phyloP scores from a whole-genome alignment of 1,139 yeast species.

The Kluyveromyces sp. region DNA sequence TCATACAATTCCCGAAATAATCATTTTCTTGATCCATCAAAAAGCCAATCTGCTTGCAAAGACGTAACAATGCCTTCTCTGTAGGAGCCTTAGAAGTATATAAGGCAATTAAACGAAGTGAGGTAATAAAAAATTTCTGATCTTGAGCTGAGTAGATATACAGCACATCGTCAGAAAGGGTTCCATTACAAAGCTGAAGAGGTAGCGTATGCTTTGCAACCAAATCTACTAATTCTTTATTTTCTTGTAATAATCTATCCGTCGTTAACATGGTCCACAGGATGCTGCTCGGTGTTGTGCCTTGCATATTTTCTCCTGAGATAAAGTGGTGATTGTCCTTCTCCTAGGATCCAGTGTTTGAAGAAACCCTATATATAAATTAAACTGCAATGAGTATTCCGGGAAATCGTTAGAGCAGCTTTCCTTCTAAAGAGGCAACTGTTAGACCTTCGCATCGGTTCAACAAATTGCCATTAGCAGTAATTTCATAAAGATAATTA shows the following conservation, averaged over 20 bases:
- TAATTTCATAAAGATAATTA: too few species aligned
- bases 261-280: constrained; percentile 14
- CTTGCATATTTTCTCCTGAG: neutral
- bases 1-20: constrained; percentile 36
- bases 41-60: constrained; percentile 47
- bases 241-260: constrained; percentile 20
- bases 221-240: constrained; percentile 22
- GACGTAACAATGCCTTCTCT: constrained; percentile 31
- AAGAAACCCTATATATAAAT: too few species aligned
- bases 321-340: too few species aligned
- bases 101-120: constrained; percentile 40
- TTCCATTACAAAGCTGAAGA: constrained; percentile 41
- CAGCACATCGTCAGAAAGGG: constrained; percentile 36
- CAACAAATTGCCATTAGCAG: too few species aligned
- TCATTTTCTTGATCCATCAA: constrained; percentile 42
- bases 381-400: too few species aligned
- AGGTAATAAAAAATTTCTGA: constrained; percentile 39
- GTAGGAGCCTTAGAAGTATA: constrained; percentile 40
- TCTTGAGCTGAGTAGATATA: constrained; percentile 44
- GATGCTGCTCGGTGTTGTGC: neutral
- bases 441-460: too few species aligned
- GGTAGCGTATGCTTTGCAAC: constrained; percentile 41
- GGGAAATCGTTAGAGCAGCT: too few species aligned
- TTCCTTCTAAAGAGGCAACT: too few species aligned
- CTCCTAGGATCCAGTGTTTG: too few species aligned